Evolutionary conservation across 345 rosid species (phyloP), one percentile per base, ranked within the genome.

Genomic region (Salix udensis): DNA sequence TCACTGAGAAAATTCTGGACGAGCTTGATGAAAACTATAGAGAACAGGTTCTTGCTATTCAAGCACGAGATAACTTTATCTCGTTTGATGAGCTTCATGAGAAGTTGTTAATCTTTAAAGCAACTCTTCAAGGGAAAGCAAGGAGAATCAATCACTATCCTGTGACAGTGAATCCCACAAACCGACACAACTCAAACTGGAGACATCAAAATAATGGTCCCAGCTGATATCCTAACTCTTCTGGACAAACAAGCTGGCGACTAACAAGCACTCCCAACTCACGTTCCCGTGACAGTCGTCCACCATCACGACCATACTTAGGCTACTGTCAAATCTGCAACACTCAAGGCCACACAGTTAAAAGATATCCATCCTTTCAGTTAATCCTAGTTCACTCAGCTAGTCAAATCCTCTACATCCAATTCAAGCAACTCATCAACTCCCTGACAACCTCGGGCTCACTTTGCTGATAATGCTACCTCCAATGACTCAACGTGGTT

Each of bases 111-210:
- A 6, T 0, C 0, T 52, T 52, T 52, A 0, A 18, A 52, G 10
- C n/a, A 9, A 0, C 9, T 2, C 3, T 52, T 4, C 3, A 18
- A 18, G 10, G n/a, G 0, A 52, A 52, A 6, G 2, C 23, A 6
- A 2, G 1, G n/a, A 18, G 0, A 52, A 1, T 0, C 0, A 18
- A 0, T 52, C 58, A 18, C 10, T 52, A 1, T 6, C 10, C 23
- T 1, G 2, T 18, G 7, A 52, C 3, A 1, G 1, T 52, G 23
- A 52, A 52, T 6, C 58, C 23, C 0, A 18, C 58, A 6, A 5
- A 19, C 2, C 2, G 2, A 0, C 2, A 6, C 0, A 6, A 0
- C 0, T 6, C 3, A 6, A 18, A 0, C 0, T 18, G n/a, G 23
- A 19, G 8, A 52, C 23, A 52, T 6, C 9, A 1, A 6, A 52